These are phyloP conservation scores for Lentinula edodes DNA, from an alignment of 768 basidiomycete species.

Conservation along the genomic window DNA sequence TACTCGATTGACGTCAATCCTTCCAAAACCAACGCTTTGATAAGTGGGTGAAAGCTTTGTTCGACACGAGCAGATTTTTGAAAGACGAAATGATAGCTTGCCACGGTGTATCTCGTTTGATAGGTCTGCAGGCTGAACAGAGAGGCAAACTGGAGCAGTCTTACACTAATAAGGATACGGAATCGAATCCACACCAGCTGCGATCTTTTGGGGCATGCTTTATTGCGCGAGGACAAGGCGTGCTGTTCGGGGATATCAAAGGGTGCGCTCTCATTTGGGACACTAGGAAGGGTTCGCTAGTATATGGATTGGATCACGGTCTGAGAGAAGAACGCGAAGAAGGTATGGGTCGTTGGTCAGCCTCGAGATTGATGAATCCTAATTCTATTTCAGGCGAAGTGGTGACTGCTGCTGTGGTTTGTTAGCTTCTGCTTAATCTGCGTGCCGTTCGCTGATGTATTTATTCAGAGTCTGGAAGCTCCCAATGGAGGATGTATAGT, in stretches of 20 bases:
- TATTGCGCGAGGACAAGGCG: constrained; percentile 42
- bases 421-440: constrained; percentile 17
- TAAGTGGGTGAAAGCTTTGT: constrained; percentile 17
- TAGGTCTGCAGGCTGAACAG: constrained; percentile 44
- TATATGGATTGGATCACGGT: constrained; percentile 57
- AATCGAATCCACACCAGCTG: constrained; percentile 18
- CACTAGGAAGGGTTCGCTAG: constrained; percentile 41
- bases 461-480: background rate
- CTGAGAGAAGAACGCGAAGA: constrained; percentile 36
- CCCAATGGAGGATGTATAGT: constrained; percentile 41
- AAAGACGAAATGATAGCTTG: background rate
- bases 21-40: constrained; percentile 43
- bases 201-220: constrained; percentile 47
- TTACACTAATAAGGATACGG: constrained; percentile 40
- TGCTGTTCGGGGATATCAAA: constrained; percentile 53
- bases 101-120: constrained; percentile 40
- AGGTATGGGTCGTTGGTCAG: background rate
- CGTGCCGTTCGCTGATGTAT: constrained; percentile 9
- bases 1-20: constrained; percentile 49
- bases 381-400: constrained; percentile 6
- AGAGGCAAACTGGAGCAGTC: constrained; percentile 49
- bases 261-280: constrained; percentile 62
- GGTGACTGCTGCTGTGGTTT: constrained; percentile 18
- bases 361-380: background rate
- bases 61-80: background rate